phyloP scores from a whole-genome alignment of 1,139 yeast genomes.

The Zygoascus hellenicus region DNA sequence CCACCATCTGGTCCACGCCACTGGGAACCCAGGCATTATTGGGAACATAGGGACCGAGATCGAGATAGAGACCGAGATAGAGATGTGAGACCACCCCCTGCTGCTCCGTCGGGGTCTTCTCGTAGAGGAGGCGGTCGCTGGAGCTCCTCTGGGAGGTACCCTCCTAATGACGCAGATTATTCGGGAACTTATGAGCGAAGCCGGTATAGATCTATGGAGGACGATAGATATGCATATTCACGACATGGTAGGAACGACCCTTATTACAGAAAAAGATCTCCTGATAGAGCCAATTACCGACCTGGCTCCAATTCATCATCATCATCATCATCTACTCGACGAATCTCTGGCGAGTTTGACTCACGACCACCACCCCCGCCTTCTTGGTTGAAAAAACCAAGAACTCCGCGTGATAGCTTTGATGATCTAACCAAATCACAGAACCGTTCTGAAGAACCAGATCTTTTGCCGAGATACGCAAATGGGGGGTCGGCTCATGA shows the following conservation, averaged over 20 bases:
- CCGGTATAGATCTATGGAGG: constrained; percentile 8
- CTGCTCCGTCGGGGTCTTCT: constrained; percentile 3
- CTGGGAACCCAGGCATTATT: constrained; percentile 12
- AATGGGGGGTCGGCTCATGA: no score
- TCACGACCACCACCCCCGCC: no score
- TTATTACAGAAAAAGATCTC: constrained; percentile 5
- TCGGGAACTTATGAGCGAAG: constrained; percentile 12
- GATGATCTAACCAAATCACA: no score
- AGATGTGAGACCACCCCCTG: constrained; percentile 3
- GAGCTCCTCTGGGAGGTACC: not conserved
- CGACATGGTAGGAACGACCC: constrained; percentile 3
- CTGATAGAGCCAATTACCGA: constrained; percentile 2
- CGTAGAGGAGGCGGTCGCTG: constrained; percentile 4
- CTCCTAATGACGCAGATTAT: not conserved
- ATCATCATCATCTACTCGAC: not conserved
- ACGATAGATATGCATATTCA: constrained; percentile 5
- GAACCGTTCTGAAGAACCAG: no score
- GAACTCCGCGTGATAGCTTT: no score
- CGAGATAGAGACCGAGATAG: constrained; percentile 20
- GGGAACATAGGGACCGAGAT: constrained; percentile 3
- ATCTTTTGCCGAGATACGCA: no score
- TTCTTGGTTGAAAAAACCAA: no score
- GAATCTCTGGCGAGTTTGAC: not conserved
- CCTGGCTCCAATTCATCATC: not conserved
- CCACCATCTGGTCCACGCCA: constrained; percentile 17